Percentiles rank a stretch among this genome's conserved stretches.
These are phyloP conservation scores for Viola pubescens DNA, from an alignment of 441 rosid species.

Conservation along the genomic window DNA sequence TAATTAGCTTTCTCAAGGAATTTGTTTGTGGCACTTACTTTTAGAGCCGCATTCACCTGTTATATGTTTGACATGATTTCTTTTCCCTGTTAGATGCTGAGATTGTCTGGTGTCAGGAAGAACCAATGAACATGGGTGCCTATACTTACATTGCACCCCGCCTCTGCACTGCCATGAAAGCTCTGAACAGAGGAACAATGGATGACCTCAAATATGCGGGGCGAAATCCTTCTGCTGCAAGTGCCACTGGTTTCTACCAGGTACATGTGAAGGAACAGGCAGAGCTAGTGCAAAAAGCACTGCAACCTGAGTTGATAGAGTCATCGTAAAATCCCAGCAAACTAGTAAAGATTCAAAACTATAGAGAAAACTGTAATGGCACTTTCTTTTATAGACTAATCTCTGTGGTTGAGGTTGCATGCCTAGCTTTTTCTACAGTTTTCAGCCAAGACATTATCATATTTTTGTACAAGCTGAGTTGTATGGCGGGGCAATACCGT, in stretches of 20 bases:
- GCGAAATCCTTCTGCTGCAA: constrained; percentile 89
- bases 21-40: no score
- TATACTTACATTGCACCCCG: constrained; percentile 74
- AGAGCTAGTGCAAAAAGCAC: constrained; percentile 61
- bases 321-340: constrained; percentile 18
- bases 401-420: background rate
- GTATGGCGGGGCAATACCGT: background rate
- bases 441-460: background rate
- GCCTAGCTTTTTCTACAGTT: background rate
- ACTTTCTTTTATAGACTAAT: background rate
- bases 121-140: constrained; percentile 97
- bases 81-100: constrained; percentile 56
- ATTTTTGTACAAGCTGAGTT: background rate
- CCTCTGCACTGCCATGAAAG: constrained; percentile 62
- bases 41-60: no score
- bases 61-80: background rate
- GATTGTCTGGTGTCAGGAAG: constrained; percentile 98
- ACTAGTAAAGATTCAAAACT: background rate
- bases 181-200: constrained; percentile 48
- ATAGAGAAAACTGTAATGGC: constrained; percentile 2
- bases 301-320: constrained; percentile 56
- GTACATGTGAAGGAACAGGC: constrained; percentile 79
- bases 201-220: constrained; percentile 81
- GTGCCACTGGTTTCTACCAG: constrained; percentile 84
- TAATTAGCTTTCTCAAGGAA: no score